Evolutionary conservation across 345 rosid species (phyloP).

Genomic region (Camelina neglecta): DNA sequence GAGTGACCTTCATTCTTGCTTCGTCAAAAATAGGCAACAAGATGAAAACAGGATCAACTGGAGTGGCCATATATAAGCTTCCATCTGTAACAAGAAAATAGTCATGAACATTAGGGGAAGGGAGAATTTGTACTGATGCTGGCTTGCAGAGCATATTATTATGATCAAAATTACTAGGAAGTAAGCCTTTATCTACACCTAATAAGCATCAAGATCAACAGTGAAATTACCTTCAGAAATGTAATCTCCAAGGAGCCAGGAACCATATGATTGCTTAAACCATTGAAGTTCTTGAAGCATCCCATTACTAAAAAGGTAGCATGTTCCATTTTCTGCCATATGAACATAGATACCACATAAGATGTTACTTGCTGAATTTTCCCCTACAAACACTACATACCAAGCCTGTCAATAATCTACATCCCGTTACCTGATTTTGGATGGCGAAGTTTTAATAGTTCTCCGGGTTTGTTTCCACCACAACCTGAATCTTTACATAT

Average conservation of each 20-base stretch:
- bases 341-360: background rate
- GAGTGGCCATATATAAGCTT: conserved; percentile 70
- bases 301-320: conserved; percentile 61
- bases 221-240: conserved; percentile 63
- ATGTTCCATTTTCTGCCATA: conserved; percentile 56
- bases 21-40: conserved; percentile 80
- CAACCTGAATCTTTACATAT: conserved; percentile 44
- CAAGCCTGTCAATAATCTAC: conserved; percentile 5
- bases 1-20: conserved; percentile 84
- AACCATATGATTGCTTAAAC: conserved; percentile 82
- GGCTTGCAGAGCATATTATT: background rate
- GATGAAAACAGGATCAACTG: conserved; percentile 86
- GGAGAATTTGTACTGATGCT: background rate
- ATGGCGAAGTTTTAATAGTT: conserved; percentile 66
- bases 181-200: background rate
- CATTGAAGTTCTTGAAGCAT: conserved; percentile 81
- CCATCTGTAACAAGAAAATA: conserved; percentile 59
- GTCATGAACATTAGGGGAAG: background rate
- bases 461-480: conserved; percentile 46
- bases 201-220: background rate
- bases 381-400: background rate
- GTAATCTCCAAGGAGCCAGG: conserved; percentile 94
- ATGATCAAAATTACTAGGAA: background rate
- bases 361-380: background rate
- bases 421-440: conserved; percentile 77